Base-by-base conservation (phyloP, 768 basidiomycete genomes). In the Kwoniella dendrophila region DNA sequence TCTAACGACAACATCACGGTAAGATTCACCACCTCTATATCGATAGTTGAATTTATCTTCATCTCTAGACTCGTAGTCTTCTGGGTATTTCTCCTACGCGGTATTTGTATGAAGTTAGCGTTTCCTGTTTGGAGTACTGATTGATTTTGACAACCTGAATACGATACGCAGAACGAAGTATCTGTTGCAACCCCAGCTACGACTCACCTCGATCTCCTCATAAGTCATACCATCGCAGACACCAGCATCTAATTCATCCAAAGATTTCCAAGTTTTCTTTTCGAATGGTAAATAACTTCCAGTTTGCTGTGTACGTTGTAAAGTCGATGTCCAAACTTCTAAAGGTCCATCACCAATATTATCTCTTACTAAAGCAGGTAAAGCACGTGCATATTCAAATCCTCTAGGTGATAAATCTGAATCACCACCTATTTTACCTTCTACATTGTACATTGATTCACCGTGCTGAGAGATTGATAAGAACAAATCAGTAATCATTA, bases 191-290 rank as follows among this genome's bases (percentile, higher is more conserved):
- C 8, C 38, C 8, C 16, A 26, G 20, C 33, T 22, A 52, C 3
- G 41, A 72, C 81, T 34, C 58, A 90, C 94, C 84, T 94, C 94
- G 60, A 99, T 98, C 83, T 98, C 95, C 81, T 92, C 88, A 70
- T 99, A 99, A 3, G 96, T 98, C 96, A 99, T 98, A 16, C 89
- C 96, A 79, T 99, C 96, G 73, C 96, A 99, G 33, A 99, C 96
- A 26, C 96, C 96, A 7, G 96, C 96, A 78, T 99, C 96, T 26
- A 99, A 83, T 79, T 99, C 96, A 72, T 99, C 96, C 54, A 99
- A 81, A 1, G 92, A 92, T 78, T 99, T 99, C 96, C 96, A 99
- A 2, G 95, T 97, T 66, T 98, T 81, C 71, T 98, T 96, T 47
- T 87, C 83, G 74, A 92, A 97, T 0, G 89, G 87, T 18, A 99